phyloP scores from a whole-genome alignment of 163 green algal species.

The Prototheca wickerhamii region DNA sequence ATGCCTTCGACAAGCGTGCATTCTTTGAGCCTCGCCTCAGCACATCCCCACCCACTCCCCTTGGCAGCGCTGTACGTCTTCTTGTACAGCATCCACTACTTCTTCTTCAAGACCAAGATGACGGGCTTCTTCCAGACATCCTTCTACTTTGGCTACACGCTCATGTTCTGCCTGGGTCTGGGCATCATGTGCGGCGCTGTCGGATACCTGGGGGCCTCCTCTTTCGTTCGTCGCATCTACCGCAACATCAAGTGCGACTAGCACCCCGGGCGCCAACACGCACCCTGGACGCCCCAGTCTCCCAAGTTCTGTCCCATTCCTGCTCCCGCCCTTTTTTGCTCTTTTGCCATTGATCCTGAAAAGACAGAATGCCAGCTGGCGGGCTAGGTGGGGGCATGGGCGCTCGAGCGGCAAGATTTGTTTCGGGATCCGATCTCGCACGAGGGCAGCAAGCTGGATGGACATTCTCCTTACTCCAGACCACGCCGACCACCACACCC shows the following conservation, averaged over 20 bases:
- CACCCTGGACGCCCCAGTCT: background rate
- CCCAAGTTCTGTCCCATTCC: background rate
- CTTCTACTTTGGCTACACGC: slow-evolving; percentile 97
- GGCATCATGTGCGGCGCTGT: slow-evolving; percentile 81
- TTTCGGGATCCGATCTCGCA: too few species aligned
- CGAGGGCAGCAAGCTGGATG: too few species aligned
- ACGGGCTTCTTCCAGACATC: slow-evolving; percentile 93
- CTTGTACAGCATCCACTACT: slow-evolving; percentile 80
- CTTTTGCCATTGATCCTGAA: too few species aligned
- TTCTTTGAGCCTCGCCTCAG: background rate
- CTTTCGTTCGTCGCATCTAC: slow-evolving; percentile 89
- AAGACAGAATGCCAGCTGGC: too few species aligned
- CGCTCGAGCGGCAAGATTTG: too few species aligned
- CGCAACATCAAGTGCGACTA: slow-evolving; percentile 73
- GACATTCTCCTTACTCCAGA: too few species aligned
- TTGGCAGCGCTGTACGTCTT: slow-evolving; percentile 72
- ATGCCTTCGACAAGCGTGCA: too few species aligned
- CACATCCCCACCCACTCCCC: background rate
- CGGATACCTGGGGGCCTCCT: slow-evolving; percentile 70
- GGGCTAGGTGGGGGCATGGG: too few species aligned
- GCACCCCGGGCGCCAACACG: background rate
- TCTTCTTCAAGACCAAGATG: slow-evolving; percentile 90
- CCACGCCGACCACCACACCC: too few species aligned
- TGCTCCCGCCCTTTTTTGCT: background rate
- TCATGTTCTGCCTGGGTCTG: slow-evolving; percentile 84